These are phyloP conservation scores for Phytopythium litorale DNA, from an alignment of 352 stramenopile genomes.

Conservation along the genomic window DNA sequence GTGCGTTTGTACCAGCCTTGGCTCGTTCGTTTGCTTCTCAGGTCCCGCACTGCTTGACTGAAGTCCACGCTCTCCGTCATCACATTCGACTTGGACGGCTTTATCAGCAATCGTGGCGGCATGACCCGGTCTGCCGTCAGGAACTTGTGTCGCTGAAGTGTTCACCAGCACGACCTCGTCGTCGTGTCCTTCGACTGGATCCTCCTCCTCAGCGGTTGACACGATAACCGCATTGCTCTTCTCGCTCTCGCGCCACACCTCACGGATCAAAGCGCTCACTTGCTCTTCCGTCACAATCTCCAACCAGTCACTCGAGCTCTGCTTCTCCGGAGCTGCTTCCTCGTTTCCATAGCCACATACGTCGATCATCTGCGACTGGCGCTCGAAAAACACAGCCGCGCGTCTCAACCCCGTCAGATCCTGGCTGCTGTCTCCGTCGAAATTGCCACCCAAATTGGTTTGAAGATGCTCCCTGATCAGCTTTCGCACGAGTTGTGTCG, in stretches of 20 bases:
- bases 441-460: background rate
- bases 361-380: constrained; percentile 4
- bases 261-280: constrained; percentile 32
- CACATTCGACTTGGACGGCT: background rate
- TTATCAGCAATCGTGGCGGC: background rate
- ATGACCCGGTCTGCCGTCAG: background rate
- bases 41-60: background rate
- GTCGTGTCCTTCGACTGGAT: background rate
- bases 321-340: constrained; percentile 7
- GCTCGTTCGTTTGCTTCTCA: background rate
- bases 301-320: constrained; percentile 20
- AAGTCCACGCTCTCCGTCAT: background rate
- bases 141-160: too few species aligned
- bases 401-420: constrained; percentile 33
- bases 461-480: constrained; percentile 26
- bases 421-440: background rate
- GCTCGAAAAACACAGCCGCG: constrained; percentile 36
- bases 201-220: background rate
- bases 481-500: constrained; percentile 27
- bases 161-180: background rate
- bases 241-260: constrained; percentile 36
- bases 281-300: constrained; percentile 45
- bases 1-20: background rate
- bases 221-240: background rate
- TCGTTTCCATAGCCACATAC: constrained; percentile 2